These are phyloP conservation scores for Sungouiella thailandica DNA, from an alignment of 805 yeast genomes.

Conservation along the genomic window DNA sequence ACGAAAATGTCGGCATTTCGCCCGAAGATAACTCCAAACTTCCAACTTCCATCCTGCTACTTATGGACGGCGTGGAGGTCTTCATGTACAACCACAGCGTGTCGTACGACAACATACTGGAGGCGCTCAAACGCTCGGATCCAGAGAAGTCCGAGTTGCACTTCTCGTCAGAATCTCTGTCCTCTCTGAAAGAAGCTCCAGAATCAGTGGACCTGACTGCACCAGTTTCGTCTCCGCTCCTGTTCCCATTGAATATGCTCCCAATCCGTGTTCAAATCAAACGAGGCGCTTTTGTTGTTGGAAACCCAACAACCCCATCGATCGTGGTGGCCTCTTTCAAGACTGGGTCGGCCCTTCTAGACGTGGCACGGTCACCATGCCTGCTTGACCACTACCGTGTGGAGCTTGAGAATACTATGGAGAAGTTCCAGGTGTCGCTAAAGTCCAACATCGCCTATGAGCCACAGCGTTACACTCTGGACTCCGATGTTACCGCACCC, in stretches of 20 bases:
- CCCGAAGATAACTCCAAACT: constrained; percentile 39
- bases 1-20: constrained; percentile 8
- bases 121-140: constrained; percentile 22
- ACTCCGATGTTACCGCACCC: background rate
- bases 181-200: background rate
- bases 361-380: constrained; percentile 44
- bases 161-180: background rate
- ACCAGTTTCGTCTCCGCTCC: constrained; percentile 3
- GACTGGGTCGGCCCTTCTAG: constrained; percentile 51
- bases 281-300: constrained; percentile 72
- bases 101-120: constrained; percentile 67
- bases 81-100: constrained; percentile 76
- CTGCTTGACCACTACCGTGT: constrained; percentile 53
- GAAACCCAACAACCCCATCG: constrained; percentile 75
- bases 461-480: constrained; percentile 6
- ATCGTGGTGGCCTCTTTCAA: constrained; percentile 59
- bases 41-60: constrained; percentile 53
- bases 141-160: constrained; percentile 13
- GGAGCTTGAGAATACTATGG: constrained; percentile 39
- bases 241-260: constrained; percentile 30
- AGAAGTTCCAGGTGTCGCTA: constrained; percentile 53
- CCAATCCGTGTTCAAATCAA: constrained; percentile 61
- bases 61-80: constrained; percentile 73
- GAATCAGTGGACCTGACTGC: constrained; percentile 1
- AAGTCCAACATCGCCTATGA: constrained; percentile 69